Evolutionary conservation across 2,329 filamentous ascomycete genomes (phyloP).

Genomic region (Monilinia polystroma): DNA sequence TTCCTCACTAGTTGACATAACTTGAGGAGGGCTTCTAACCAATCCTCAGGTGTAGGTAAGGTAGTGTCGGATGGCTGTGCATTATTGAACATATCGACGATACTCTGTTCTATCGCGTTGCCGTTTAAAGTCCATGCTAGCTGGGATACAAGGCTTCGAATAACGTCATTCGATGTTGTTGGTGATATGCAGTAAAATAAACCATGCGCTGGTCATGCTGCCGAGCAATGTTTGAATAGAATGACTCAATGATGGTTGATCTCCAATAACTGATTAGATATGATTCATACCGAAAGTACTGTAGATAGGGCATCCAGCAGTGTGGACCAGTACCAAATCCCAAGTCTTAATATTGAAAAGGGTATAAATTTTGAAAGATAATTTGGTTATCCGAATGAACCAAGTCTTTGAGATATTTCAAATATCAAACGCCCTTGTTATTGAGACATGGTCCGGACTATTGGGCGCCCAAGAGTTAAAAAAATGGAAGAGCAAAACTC

Average conservation of each 20-base stretch:
- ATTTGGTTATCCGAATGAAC: no score
- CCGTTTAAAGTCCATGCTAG: constrained; percentile 2
- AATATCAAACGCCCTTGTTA: no score
- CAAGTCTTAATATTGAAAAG: neutral
- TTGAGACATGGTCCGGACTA: neutral
- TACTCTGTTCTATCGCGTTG: neutral
- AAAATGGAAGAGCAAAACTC: neutral
- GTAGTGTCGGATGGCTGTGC: neutral
- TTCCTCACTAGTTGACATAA: neutral
- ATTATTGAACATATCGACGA: neutral
- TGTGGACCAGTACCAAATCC: neutral
- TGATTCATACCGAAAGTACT: neutral
- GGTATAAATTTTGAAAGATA: neutral
- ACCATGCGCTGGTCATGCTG: constrained; percentile 2
- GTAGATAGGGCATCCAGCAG: no score
- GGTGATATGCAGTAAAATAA: constrained; percentile 14
- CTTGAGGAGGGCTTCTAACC: neutral
- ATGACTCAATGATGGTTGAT: constrained; percentile 3
- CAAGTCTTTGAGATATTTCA: no score
- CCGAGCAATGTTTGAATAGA: constrained; percentile 7
- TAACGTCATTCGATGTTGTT: constrained; percentile 8
- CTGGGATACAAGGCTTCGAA: constrained; percentile 12
- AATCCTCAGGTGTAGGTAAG: neutral
- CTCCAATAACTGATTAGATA: neutral
- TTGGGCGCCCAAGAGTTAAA: neutral